Percentiles rank a stretch among this genome's conserved stretches.
These are phyloP conservation scores for Cercospora beticola DNA, from an alignment of 2,329 filamentous ascomycete genomes.

Conservation along the genomic window DNA sequence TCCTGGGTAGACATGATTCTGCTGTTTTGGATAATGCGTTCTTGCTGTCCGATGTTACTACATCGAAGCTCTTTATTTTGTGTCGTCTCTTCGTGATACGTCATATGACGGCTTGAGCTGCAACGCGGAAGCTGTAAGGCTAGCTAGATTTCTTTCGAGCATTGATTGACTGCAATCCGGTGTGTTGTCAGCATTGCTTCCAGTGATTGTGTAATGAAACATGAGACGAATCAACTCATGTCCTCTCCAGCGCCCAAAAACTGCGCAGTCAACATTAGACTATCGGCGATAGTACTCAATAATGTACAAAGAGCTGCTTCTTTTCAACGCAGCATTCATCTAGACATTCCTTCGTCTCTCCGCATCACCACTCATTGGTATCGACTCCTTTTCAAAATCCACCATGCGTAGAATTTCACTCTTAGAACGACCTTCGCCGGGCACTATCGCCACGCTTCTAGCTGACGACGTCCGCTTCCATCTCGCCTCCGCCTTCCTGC, in stretches of 20 bases:
- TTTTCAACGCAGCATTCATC: slow-evolving; percentile 8
- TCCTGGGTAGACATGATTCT: no score
- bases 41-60: no score
- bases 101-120: slow-evolving; percentile 13
- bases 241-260: slow-evolving; percentile 4
- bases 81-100: background rate
- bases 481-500: background rate
- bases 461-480: slow-evolving; percentile 4
- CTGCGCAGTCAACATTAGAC: slow-evolving; percentile 8
- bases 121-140: slow-evolving; percentile 8
- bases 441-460: background rate
- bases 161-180: background rate
- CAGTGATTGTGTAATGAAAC: background rate
- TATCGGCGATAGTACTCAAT: slow-evolving; percentile 12
- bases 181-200: background rate
- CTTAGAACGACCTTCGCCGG: background rate
- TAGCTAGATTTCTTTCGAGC: background rate
- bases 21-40: no score
- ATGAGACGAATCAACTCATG: background rate
- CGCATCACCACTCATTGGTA: background rate
- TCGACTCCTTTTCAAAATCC: background rate
- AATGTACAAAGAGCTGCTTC: slow-evolving; percentile 10
- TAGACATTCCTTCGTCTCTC: slow-evolving; percentile 8
- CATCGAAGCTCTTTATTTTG: background rate
- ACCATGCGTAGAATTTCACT: background rate